Base-by-base conservation (phyloP, 1,284 basidiomycete genomes). In the Mycocalia duriaeana region DNA sequence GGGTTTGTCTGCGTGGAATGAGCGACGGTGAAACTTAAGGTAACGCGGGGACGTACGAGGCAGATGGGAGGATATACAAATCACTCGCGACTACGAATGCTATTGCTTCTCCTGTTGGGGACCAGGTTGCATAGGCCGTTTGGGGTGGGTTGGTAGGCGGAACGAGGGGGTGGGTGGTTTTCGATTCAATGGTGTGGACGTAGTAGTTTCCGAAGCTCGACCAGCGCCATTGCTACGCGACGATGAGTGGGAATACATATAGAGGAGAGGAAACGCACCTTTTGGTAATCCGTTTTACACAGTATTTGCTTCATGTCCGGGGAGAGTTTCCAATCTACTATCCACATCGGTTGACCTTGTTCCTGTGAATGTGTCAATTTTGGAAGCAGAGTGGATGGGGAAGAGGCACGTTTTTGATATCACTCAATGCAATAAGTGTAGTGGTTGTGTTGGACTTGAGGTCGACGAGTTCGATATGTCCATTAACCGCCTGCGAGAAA, bases 171-270 rank as follows among this genome's bases (percentile, higher is more conserved):
- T 77, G 74, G 2, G 93, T 93, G 22, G 62, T 57, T 53, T 77
- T 73, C 51, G 77, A 69, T 60, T 72, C 62, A 53, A 84, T 64
- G 75, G 79, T 66, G 71, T 88, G 89, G 18, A 98, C 73, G 66
- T 89, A 96, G 59, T 92, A 94, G 63, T 94, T 94, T 19, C 85
- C 85, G 60, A 88, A 87, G 45, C 81, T 85, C 6, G 93, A 96
- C 64, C 89, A 79, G 28, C 95, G 79, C 93, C 94, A 99, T 83
- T 94, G 91, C 82, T 91, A 53, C 11, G 47, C 43, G 28, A 23
- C 22, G 9, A 46, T 4, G n/a, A n/a, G 28, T 34, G 28, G 16
- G 28, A 34, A 34, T 34, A 16, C 28, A 34, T 4, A 25, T 48
- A 44, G 55, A 36, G 46, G 22, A 31, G 14, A 25, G 42, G 18